Conservation (phyloP, 2,329 filamentous ascomycete genomes). For the Cladophialophora bantiana region DNA sequence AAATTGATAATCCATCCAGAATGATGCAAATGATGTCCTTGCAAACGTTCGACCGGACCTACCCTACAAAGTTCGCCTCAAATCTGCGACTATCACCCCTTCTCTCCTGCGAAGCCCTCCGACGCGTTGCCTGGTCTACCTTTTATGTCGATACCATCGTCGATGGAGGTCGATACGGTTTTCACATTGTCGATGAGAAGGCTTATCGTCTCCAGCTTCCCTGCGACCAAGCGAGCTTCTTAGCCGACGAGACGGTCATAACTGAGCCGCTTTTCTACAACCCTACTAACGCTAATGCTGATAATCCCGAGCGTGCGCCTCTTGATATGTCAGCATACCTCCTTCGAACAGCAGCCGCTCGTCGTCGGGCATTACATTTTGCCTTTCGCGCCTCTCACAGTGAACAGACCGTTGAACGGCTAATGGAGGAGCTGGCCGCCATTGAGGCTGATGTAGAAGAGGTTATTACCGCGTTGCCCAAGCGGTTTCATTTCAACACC, state of each 20-base stretch:
- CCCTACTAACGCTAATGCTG: background rate
- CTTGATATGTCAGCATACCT: conserved; percentile 4
- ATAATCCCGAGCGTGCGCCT: background rate
- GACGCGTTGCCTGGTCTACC: background rate
- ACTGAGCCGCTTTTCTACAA: background rate
- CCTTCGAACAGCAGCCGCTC: background rate
- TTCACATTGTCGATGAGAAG: conserved; percentile 2
- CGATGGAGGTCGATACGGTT: background rate
- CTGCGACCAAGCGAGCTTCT: conserved; percentile 1
- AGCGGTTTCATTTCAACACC: background rate
- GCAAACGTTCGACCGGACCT: conserved; percentile 10
- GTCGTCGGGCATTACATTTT: background rate
- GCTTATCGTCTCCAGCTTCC: background rate
- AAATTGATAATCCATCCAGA: background rate
- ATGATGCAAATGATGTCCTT: conserved; percentile 13
- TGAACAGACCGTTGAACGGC: background rate
- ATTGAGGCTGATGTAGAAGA: background rate
- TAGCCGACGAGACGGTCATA: background rate
- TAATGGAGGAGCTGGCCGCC: background rate
- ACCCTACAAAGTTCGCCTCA: background rate
- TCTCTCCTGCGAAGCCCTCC: background rate
- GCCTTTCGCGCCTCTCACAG: background rate
- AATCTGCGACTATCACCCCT: background rate
- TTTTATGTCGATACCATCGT: conserved; percentile 1
- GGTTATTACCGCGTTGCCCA: background rate